Evolutionary conservation across 352 stramenopile species (phyloP).

Genomic region (Globisporangium mamillatum): DNA sequence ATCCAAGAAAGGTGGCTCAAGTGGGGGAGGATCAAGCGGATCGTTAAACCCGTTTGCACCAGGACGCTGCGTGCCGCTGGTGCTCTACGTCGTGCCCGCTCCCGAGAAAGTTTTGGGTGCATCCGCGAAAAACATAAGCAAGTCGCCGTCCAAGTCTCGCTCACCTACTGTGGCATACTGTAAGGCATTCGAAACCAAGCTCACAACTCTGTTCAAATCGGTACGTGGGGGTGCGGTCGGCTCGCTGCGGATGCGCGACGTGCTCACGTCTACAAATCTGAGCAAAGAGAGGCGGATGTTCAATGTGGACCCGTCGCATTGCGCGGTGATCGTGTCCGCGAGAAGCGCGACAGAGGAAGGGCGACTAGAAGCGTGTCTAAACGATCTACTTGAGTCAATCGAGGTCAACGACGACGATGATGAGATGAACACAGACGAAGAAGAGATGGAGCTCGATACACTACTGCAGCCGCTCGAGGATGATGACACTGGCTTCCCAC

Average conservation of each 20-base stretch:
- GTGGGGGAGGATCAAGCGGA: background rate
- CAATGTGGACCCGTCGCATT: conserved; percentile 66
- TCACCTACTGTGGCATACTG: conserved; percentile 54
- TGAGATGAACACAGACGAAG: conserved; percentile 19
- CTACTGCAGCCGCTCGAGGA: conserved; percentile 48
- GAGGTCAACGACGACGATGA: conserved; percentile 28
- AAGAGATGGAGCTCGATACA: conserved; percentile 25
- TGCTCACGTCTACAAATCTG: conserved; percentile 43
- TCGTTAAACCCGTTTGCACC: conserved; percentile 43
- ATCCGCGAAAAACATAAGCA: conserved; percentile 24
- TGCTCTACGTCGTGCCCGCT: conserved; percentile 59
- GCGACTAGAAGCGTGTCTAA: conserved; percentile 33
- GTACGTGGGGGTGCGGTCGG: conserved; percentile 52
- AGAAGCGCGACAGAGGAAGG: conserved; percentile 27
- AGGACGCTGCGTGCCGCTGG: conserved; percentile 62
- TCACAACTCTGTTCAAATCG: conserved; percentile 51
- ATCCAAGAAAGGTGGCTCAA: conserved; percentile 35
- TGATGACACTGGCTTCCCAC: conserved; percentile 54
- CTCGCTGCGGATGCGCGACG: conserved; percentile 52
- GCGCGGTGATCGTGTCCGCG: conserved; percentile 56
- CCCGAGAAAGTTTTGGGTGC: conserved; percentile 40
- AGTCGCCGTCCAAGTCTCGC: conserved; percentile 21
- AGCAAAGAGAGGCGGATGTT: conserved; percentile 70
- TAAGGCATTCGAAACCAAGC: conserved; percentile 54
- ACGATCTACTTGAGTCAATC: conserved; percentile 39